Conservation (phyloP, 225 moss, liverwort and hornwort genomes). For the Asterella californica region DNA sequence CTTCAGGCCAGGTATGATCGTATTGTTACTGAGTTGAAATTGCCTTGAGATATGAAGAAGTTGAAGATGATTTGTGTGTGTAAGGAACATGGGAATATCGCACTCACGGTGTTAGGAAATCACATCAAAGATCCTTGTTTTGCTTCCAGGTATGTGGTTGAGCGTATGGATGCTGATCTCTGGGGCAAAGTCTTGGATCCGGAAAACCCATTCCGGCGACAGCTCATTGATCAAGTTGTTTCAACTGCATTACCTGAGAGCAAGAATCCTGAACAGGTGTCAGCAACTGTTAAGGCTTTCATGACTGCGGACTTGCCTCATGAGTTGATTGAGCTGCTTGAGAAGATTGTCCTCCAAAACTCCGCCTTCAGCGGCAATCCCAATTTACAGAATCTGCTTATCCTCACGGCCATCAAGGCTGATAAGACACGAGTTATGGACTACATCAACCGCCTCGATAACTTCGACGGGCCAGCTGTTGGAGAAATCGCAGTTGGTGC, state of each 20-base stretch:
- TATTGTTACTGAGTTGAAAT: neutral
- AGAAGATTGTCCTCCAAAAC: constrained; percentile 96
- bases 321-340: constrained; percentile 93
- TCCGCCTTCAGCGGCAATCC: constrained; percentile 99
- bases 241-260: constrained; percentile 98
- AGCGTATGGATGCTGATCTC: constrained; percentile 93
- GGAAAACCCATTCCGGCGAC: constrained; percentile 85
- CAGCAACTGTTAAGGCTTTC: constrained; percentile 99
- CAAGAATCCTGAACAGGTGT: constrained; percentile 97
- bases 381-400: constrained; percentile 92
- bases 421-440: constrained; percentile 97
- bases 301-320: constrained; percentile 99
- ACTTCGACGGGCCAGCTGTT: constrained; percentile 97
- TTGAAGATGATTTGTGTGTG: neutral
- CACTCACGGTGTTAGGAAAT: no score
- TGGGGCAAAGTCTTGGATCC: constrained; percentile 95
- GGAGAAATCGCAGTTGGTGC: constrained; percentile 97
- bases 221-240: constrained; percentile 97
- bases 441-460: constrained; percentile 91
- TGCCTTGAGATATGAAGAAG: neutral
- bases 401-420: constrained; percentile 96
- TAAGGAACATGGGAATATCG: no score
- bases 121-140: neutral
- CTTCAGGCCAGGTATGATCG: constrained; percentile 78
- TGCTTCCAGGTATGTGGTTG: constrained; percentile 82